Evolutionary conservation across 2,329 filamentous ascomycete genomes (phyloP).

Genomic region (Xylaria sp.): DNA sequence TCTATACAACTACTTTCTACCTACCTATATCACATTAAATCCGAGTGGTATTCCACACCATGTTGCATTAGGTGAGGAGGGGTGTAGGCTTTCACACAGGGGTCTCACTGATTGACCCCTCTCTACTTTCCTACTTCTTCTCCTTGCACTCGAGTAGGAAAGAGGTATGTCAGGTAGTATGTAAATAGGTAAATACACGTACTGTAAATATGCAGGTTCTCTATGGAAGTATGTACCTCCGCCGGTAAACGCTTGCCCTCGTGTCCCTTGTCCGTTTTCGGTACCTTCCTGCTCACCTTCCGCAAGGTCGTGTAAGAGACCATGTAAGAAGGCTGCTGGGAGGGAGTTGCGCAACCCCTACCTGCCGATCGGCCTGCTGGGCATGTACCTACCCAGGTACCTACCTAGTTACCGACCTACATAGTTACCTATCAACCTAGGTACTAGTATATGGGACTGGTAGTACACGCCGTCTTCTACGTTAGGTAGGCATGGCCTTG

Average conservation of each 20-base stretch:
- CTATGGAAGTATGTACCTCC: too few relatives aligned
- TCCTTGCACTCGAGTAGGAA: too few relatives aligned
- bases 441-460: too few relatives aligned
- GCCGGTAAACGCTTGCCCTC: background rate
- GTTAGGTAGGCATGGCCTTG: conserved; percentile 13
- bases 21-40: background rate
- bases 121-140: too few relatives aligned
- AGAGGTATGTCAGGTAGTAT: too few relatives aligned
- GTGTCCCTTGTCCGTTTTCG: conserved; percentile 12
- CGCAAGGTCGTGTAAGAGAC: background rate
- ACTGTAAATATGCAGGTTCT: too few relatives aligned
- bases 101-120: conserved; percentile 3
- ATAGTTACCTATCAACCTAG: too few relatives aligned
- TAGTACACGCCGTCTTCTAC: too few relatives aligned
- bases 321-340: background rate
- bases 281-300: conserved; percentile 27
- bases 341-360: conserved; percentile 12
- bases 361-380: conserved; percentile 12
- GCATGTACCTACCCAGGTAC: background rate
- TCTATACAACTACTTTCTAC: background rate
- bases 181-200: too few relatives aligned
- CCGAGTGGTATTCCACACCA: background rate
- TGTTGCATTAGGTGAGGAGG: background rate
- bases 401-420: too few relatives aligned
- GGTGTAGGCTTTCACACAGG: conserved; percentile 14